Evolutionary conservation across 345 rosid genomes (phyloP).

Genomic region (Cardamine chenopodiifolia): DNA sequence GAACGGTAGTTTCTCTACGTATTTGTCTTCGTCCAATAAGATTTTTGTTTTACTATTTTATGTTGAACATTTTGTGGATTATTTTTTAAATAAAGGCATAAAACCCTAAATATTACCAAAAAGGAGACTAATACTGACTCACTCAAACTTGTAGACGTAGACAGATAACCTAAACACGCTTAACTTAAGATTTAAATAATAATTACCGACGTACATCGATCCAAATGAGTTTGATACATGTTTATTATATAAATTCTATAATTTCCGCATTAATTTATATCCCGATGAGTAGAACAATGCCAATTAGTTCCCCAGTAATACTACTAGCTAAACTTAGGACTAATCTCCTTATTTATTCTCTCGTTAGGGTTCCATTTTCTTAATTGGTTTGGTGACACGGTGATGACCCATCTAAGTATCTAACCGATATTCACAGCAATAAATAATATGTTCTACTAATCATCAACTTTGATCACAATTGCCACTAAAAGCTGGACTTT

Average conservation of each 20-base stretch:
- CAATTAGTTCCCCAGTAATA: background rate
- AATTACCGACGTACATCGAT: constrained; percentile 22
- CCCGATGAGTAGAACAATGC: background rate
- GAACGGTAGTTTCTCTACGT: background rate
- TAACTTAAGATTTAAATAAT: constrained; percentile 6
- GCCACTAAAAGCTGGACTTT: constrained; percentile 17
- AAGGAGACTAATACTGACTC: background rate
- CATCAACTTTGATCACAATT: constrained; percentile 10
- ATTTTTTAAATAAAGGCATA: background rate
- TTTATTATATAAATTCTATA: constrained; percentile 16
- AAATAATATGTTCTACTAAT: constrained; percentile 13
- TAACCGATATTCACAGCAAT: constrained; percentile 25
- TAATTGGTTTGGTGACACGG: constrained; percentile 24
- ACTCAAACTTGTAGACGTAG: constrained; percentile 10
- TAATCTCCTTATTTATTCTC: constrained; percentile 5
- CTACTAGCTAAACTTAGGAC: constrained; percentile 12
- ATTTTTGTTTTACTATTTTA: background rate
- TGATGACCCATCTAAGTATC: constrained; percentile 16
- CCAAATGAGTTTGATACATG: constrained; percentile 29
- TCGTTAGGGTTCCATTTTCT: constrained; percentile 22
- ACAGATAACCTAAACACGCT: constrained; percentile 11
- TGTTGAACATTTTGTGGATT: background rate
- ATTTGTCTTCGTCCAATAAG: background rate
- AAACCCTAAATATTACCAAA: background rate
- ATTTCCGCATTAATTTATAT: background rate